A percentile compares a stretch with the other conserved stretches of the same genome.
These are phyloP conservation scores for Alternaria triticimaculans DNA, from an alignment of 2,329 filamentous ascomycete species.

Conservation along the genomic window DNA sequence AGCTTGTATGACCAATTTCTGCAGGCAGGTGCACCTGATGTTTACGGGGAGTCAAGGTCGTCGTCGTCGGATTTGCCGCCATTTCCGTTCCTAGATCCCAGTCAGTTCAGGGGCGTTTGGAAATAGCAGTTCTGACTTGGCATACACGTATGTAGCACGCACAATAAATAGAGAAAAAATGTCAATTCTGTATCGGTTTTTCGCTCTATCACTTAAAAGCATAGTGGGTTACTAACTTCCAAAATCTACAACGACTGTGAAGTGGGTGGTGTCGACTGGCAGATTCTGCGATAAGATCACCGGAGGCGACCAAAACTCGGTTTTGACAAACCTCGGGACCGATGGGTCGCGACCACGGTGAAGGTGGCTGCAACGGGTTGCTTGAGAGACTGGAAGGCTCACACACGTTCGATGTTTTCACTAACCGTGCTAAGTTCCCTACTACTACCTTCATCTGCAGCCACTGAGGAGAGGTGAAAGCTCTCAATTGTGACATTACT, in stretches of 20 bases:
- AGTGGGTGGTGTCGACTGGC: background rate
- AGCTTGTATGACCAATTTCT: background rate
- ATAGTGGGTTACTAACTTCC: no score
- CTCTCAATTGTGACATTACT: background rate
- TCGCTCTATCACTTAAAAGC: no score
- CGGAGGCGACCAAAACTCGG: background rate
- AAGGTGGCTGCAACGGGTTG: background rate
- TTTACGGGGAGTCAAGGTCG: background rate
- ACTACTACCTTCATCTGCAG: background rate
- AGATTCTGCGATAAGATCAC: background rate
- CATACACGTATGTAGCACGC: background rate
- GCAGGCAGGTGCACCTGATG: background rate
- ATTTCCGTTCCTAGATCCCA: background rate
- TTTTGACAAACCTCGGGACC: background rate
- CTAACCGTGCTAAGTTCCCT: background rate
- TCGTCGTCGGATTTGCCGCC: background rate
- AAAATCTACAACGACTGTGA: background rate
- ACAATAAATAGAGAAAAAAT: background rate
- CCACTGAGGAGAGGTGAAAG: background rate
- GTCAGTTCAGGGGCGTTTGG: background rate
- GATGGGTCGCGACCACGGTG: background rate
- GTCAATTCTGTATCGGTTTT: no score
- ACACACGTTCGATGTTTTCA: background rate
- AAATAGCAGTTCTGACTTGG: background rate
- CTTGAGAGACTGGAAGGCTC: background rate